A percentile compares a stretch with the other conserved stretches of the same genome.
Conservation (phyloP, 1,139 yeast species). For the Pichia sp. region DNA sequence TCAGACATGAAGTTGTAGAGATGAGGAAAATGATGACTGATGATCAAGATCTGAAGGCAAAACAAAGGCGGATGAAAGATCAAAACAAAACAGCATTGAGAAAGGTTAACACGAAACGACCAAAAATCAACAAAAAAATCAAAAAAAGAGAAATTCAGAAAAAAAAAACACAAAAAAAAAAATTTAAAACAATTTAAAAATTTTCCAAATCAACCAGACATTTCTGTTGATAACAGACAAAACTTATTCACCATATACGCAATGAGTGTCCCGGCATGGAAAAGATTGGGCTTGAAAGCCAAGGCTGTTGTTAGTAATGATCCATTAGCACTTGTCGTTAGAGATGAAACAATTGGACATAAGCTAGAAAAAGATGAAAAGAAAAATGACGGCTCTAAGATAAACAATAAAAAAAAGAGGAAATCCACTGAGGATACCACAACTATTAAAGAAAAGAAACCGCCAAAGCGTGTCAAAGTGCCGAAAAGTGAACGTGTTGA, state of each 20-base stretch:
- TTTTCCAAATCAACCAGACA: neutral
- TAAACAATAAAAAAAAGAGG: neutral
- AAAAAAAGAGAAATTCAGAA: neutral
- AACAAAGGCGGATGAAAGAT: too few relatives aligned
- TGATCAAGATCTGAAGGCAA: neutral
- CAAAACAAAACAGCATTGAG: neutral
- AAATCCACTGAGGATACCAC: constrained; percentile 10
- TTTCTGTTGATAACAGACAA: neutral
- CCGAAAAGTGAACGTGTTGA: constrained; percentile 62
- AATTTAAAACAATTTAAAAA: neutral
- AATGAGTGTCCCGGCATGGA: constrained; percentile 79
- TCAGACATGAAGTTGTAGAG: constrained; percentile 15
- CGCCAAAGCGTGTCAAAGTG: constrained; percentile 67
- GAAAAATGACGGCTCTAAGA: constrained; percentile 14
- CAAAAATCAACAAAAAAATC: neutral
- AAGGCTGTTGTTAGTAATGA: constrained; percentile 37
- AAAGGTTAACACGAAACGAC: too few relatives aligned
- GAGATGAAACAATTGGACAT: constrained; percentile 33
- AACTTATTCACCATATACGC: neutral
- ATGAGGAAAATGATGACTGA: too few relatives aligned
- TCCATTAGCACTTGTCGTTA: constrained; percentile 33
- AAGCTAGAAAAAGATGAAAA: constrained; percentile 28
- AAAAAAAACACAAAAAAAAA: neutral
- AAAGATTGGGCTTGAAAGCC: constrained; percentile 67
- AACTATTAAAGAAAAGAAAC: constrained; percentile 39